A percentile compares a stretch with the other conserved stretches of the same genome.
These are phyloP conservation scores for Vitis cinerea DNA, from an alignment of 164 flowering plant genomes.

Conservation along the genomic window DNA sequence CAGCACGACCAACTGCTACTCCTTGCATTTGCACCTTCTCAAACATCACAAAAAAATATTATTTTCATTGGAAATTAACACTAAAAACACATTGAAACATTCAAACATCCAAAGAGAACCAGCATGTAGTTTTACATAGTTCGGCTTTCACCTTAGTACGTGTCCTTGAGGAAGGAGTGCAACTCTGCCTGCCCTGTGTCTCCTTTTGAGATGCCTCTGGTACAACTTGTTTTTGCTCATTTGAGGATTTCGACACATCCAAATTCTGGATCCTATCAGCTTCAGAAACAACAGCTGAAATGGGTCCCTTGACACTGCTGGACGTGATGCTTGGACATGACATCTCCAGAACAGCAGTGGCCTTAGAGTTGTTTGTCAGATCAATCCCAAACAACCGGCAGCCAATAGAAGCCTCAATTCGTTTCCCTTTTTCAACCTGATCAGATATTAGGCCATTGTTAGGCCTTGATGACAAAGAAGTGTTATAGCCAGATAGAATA, in stretches of 20 bases:
- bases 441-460: conserved; percentile 15
- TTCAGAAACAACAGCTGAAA: conserved; percentile 12
- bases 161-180: conserved; percentile 36
- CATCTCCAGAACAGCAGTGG: conserved; percentile 14
- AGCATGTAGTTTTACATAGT: not conserved
- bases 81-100: not conserved
- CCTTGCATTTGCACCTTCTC: conserved; percentile 85
- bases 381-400: conserved; percentile 83
- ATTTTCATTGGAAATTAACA: not conserved
- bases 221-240: conserved; percentile 25
- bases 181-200: conserved; percentile 28
- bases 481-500: conserved; percentile 7
- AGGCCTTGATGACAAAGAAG: conserved; percentile 17
- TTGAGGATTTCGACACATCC: conserved; percentile 15
- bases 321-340: not conserved
- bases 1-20: conserved; percentile 76
- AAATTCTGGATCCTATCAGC: conserved; percentile 18
- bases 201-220: conserved; percentile 25
- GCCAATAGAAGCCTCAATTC: conserved; percentile 34
- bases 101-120: not conserved
- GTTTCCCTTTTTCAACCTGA: conserved; percentile 39
- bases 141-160: conserved; percentile 49
- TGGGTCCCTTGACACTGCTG: conserved; percentile 7
- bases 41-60: not conserved
- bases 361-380: conserved; percentile 33